phyloP scores from a whole-genome alignment of 2,329 filamentous ascomycete genomes.

The Lasiodiplodia sp. region DNA sequence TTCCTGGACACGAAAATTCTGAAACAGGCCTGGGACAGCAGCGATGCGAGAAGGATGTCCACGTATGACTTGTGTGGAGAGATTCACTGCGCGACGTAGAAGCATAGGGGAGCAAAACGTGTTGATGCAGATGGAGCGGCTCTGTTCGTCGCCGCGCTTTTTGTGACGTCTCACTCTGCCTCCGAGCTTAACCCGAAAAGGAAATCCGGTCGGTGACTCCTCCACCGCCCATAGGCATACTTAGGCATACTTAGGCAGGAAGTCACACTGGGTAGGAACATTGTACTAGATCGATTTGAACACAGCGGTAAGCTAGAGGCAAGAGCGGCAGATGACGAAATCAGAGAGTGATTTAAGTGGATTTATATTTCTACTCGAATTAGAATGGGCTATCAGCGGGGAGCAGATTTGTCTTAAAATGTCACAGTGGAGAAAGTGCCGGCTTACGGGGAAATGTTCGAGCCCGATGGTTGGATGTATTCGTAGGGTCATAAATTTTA shows the following conservation, averaged over 20 bases:
- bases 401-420: no score
- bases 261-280: not conserved
- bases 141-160: slow-evolving; percentile 4
- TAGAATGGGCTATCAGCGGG: no score
- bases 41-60: not conserved
- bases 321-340: no score
- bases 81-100: slow-evolving; percentile 6
- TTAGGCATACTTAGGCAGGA: not conserved
- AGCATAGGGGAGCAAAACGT: slow-evolving; percentile 18
- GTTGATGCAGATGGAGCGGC: not conserved
- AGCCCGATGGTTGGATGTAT: not conserved
- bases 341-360: no score
- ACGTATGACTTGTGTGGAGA: not conserved
- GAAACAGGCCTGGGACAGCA: not conserved
- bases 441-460: no score
- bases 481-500: no score
- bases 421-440: no score
- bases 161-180: slow-evolving; percentile 10
- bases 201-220: slow-evolving; percentile 9
- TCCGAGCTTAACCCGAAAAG: slow-evolving; percentile 24
- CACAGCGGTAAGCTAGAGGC: no score
- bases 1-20: not conserved
- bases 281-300: no score
- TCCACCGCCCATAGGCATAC: not conserved
- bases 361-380: no score